Evolutionary conservation across 371 early-diverging fungal species (phyloP).

Genomic region (Rhizopus arrhizus): DNA sequence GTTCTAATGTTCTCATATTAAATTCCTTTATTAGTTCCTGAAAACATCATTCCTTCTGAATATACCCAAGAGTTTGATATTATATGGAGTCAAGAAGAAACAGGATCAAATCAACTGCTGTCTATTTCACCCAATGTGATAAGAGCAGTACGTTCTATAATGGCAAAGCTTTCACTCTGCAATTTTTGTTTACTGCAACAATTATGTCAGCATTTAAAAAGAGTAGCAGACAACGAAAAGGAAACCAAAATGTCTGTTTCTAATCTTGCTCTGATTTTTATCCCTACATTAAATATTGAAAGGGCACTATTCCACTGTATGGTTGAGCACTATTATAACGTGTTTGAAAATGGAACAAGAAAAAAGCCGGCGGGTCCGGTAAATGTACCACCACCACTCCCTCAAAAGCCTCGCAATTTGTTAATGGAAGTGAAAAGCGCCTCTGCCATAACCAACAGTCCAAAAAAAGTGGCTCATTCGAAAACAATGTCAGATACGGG

Average conservation of each 20-base stretch:
- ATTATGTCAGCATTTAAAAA: constrained; percentile 66
- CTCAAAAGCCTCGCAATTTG: constrained; percentile 37
- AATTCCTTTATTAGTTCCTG: constrained; percentile 38
- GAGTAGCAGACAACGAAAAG: constrained; percentile 61
- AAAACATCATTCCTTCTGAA: constrained; percentile 44
- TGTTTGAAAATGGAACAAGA: constrained; percentile 17
- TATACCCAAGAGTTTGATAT: constrained; percentile 27
- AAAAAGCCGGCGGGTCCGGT: constrained; percentile 22
- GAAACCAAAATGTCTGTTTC: constrained; percentile 78
- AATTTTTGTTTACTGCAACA: constrained; percentile 60
- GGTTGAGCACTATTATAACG: constrained; percentile 37
- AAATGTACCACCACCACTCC: constrained; percentile 34
- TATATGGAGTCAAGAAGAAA: neutral
- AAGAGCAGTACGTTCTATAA: constrained; percentile 36
- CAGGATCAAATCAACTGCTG: neutral
- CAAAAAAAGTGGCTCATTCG: constrained; percentile 17
- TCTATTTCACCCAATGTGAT: constrained; percentile 12
- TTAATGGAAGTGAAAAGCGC: neutral
- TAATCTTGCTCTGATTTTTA: constrained; percentile 82
- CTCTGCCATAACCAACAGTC: constrained; percentile 8
- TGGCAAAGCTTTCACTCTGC: constrained; percentile 53
- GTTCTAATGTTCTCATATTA: neutral
- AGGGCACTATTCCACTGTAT: constrained; percentile 67
- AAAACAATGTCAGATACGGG: constrained; percentile 40
- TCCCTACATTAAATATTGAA: constrained; percentile 76